phyloP scores from a whole-genome alignment of 1,139 yeast genomes.

The Geotrichum europaeum region DNA sequence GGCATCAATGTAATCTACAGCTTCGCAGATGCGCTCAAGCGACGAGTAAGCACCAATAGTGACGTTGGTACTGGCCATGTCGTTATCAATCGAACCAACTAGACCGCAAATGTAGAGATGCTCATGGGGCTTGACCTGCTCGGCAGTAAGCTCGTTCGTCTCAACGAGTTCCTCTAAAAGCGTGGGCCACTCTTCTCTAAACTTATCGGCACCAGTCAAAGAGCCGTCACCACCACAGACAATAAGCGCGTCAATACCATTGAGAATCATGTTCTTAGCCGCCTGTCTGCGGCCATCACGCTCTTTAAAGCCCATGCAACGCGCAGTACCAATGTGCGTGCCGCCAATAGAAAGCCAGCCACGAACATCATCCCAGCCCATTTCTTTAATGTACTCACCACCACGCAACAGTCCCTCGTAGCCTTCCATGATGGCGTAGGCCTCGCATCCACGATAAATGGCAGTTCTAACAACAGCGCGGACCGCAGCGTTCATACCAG shows the following conservation, averaged over 20 bases:
- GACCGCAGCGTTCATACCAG: conserved; percentile 96
- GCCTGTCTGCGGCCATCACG: conserved; percentile 77
- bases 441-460: conserved; percentile 79
- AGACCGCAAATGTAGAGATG: conserved; percentile 87
- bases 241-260: conserved; percentile 90
- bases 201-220: conserved; percentile 91
- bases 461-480: conserved; percentile 92
- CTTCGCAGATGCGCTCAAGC: conserved; percentile 87
- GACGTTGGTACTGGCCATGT: conserved; percentile 93
- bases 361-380: conserved; percentile 90
- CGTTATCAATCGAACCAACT: conserved; percentile 96
- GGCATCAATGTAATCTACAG: conserved; percentile 92
- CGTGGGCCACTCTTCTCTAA: conserved; percentile 91
- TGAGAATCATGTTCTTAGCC: conserved; percentile 74
- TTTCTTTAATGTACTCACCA: conserved; percentile 73
- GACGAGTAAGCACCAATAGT: conserved; percentile 96
- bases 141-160: conserved; percentile 48
- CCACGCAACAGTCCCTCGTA: conserved; percentile 79
- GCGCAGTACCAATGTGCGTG: conserved; percentile 92
- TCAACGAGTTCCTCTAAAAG: conserved; percentile 63
- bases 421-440: conserved; percentile 92
- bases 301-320: conserved; percentile 80
- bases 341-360: conserved; percentile 92
- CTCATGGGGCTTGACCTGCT: conserved; percentile 54
- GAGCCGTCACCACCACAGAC: conserved; percentile 99